Conservation (phyloP, 2,329 filamentous ascomycete species). For the Pseudogymnoascus pannorum region DNA sequence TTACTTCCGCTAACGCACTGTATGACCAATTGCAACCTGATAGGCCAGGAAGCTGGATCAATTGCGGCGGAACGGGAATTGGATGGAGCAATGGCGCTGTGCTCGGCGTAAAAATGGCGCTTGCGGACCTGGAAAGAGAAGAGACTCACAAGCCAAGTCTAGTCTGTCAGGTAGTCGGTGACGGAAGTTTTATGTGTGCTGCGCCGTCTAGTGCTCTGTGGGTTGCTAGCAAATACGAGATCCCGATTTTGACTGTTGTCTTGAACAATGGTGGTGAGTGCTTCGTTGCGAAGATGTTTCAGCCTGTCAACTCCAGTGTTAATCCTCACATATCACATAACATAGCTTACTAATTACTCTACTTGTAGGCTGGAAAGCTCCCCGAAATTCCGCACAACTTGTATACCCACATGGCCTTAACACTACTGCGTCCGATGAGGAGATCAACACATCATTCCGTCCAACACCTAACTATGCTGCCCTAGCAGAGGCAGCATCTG, state of each 20-base stretch:
- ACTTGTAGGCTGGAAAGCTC: slow-evolving; percentile 51
- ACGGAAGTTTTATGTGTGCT: slow-evolving; percentile 50
- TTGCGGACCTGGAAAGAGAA: slow-evolving; percentile 28
- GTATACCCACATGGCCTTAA: slow-evolving; percentile 52
- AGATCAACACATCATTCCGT: slow-evolving; percentile 54
- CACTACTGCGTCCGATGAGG: slow-evolving; percentile 49
- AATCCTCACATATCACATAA: not conserved
- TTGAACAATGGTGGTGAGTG: slow-evolving; percentile 48
- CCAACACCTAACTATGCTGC: slow-evolving; percentile 52
- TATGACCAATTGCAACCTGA: not conserved
- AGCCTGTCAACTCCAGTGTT: not conserved
- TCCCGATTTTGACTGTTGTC: slow-evolving; percentile 48
- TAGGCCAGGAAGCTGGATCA: slow-evolving; percentile 41
- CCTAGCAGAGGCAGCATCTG: slow-evolving; percentile 53
- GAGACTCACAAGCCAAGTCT: slow-evolving; percentile 39
- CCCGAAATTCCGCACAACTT: slow-evolving; percentile 47
- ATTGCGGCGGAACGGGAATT: slow-evolving; percentile 46
- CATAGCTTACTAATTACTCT: slow-evolving; percentile 16
- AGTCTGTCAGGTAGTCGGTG: slow-evolving; percentile 49
- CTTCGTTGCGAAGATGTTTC: not conserved
- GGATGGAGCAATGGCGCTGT: slow-evolving; percentile 47
- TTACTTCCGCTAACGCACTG: not conserved
- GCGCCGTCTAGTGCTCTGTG: slow-evolving; percentile 49
- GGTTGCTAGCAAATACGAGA: slow-evolving; percentile 47
- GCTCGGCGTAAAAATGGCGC: slow-evolving; percentile 42